Conservation (phyloP, 257 asterid species). For the Primulina tabacum region DNA sequence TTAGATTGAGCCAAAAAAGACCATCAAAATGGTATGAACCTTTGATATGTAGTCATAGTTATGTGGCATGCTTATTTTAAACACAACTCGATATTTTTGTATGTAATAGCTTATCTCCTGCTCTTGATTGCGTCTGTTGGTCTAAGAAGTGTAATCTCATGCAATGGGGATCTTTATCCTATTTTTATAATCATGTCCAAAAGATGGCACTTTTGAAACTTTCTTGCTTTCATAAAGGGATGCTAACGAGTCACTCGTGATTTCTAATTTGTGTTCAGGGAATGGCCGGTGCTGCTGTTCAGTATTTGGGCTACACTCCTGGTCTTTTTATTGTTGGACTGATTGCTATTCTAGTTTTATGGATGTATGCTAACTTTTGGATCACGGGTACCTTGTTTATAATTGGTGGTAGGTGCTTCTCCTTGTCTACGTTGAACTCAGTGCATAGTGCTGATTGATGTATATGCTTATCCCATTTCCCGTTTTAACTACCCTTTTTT, state of each 20-base stretch:
- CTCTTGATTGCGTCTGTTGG: constrained; percentile 7
- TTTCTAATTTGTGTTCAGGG: constrained; percentile 60
- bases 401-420: constrained; percentile 80
- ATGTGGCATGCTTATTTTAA: neutral
- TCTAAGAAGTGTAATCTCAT: constrained; percentile 10
- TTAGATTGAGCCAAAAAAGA: constrained; percentile 1
- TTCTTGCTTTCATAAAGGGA: neutral
- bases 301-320: constrained; percentile 91
- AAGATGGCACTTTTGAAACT: constrained; percentile 20
- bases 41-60: neutral
- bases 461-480: constrained; percentile 14
- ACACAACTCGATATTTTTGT: neutral
- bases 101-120: constrained; percentile 10
- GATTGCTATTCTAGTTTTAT: constrained; percentile 75
- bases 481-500: constrained; percentile 2
- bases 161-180: constrained; percentile 8
- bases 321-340: constrained; percentile 96
- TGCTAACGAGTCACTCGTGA: constrained; percentile 22
- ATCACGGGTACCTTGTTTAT: constrained; percentile 85
- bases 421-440: constrained; percentile 22
- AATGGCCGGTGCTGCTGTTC: constrained; percentile 92
- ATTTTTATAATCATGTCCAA: constrained; percentile 20
- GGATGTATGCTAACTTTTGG: constrained; percentile 99
- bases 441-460: neutral
- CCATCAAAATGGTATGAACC: constrained; percentile 1